Conservation (phyloP, 176 grass and related monocot genomes). For the Olyra latifolia region DNA sequence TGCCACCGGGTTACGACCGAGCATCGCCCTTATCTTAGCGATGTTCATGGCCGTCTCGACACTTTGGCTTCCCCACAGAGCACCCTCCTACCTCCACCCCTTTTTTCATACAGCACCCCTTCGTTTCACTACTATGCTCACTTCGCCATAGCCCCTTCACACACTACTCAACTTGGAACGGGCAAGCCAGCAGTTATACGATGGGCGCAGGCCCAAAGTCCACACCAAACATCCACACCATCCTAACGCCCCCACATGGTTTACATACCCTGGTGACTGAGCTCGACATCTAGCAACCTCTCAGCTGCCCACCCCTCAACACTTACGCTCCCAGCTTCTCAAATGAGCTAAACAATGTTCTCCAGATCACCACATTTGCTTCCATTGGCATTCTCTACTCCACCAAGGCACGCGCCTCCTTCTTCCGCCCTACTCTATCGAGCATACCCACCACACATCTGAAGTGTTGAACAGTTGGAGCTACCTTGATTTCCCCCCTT, state of each 20-base stretch:
- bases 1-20: too few species aligned
- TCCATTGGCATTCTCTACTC: constrained; percentile 46
- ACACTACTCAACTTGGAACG: constrained; percentile 33
- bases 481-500: constrained; percentile 33
- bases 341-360: constrained; percentile 44
- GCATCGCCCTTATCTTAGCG: too few species aligned
- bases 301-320: constrained; percentile 33
- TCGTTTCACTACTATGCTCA: too few species aligned
- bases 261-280: constrained; percentile 11
- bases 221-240: constrained; percentile 19
- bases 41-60: too few species aligned
- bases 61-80: too few species aligned
- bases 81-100: too few species aligned
- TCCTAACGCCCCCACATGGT: background rate
- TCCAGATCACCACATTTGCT: constrained; percentile 51
- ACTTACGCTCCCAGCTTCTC: constrained; percentile 43
- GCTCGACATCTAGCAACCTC: constrained; percentile 35
- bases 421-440: constrained; percentile 39
- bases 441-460: constrained; percentile 52
- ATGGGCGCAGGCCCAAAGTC: background rate
- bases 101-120: too few species aligned
- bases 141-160: background rate
- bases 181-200: background rate
- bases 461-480: constrained; percentile 37
- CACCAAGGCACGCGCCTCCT: constrained; percentile 33